These are phyloP conservation scores for Ambrosiella cleistominuta DNA, from an alignment of 2,329 filamentous ascomycete species.

Conservation along the genomic window DNA sequence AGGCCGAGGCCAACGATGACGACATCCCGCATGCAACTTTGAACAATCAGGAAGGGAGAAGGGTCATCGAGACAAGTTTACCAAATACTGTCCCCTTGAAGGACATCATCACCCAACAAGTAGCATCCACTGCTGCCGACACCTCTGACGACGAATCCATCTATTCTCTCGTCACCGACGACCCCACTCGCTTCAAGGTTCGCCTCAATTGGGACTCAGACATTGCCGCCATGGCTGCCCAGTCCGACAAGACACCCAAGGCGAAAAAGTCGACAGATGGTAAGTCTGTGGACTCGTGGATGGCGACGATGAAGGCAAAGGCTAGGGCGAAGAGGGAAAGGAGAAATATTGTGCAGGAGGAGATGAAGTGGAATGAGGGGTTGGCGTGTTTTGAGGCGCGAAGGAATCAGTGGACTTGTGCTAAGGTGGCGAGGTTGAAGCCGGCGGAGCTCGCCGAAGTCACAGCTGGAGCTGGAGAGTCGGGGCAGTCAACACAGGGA, in stretches of 20 bases:
- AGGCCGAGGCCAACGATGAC: background rate
- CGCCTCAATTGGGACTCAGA: slow-evolving; percentile 37
- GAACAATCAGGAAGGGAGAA: background rate
- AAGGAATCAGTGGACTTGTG: slow-evolving; percentile 73
- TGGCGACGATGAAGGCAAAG: background rate
- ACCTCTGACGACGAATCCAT: slow-evolving; percentile 28
- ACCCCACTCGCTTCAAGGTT: slow-evolving; percentile 30
- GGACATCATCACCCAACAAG: background rate
- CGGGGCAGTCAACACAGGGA: too few species aligned
- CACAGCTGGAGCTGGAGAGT: too few species aligned
- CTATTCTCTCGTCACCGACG: slow-evolving; percentile 41
- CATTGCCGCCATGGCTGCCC: slow-evolving; percentile 4
- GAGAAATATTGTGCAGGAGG: slow-evolving; percentile 40
- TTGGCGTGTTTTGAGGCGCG: slow-evolving; percentile 61
- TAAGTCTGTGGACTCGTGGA: slow-evolving; percentile 1
- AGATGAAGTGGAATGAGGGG: slow-evolving; percentile 64
- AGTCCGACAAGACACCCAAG: background rate
- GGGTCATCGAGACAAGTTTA: background rate
- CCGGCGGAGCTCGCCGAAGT: slow-evolving; percentile 14
- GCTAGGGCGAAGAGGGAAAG: slow-evolving; percentile 29
- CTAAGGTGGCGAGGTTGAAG: slow-evolving; percentile 39
- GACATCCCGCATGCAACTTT: background rate
- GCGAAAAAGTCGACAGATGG: background rate
- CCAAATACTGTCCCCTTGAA: background rate
- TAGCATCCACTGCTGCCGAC: slow-evolving; percentile 1